Evolutionary conservation across 768 basidiomycete species (phyloP).

Genomic region (Leccinum disarticulatum): DNA sequence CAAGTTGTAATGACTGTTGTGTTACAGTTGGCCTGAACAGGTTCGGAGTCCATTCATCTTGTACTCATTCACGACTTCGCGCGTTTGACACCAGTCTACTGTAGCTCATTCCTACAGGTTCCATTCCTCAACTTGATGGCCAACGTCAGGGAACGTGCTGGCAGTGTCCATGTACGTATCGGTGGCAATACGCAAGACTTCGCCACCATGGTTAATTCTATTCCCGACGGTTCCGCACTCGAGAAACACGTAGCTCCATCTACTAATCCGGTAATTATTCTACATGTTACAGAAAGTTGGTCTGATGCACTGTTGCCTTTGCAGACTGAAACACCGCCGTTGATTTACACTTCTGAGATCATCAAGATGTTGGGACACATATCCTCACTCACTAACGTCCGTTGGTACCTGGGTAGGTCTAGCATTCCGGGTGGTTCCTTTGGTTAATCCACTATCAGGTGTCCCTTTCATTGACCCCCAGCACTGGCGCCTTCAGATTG

Average conservation of each 20-base stretch:
- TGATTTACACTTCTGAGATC: conserved; percentile 62
- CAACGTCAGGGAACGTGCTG: conserved; percentile 63
- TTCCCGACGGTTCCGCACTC: conserved; percentile 48
- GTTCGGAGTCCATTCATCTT: conserved; percentile 1
- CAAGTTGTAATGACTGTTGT: background rate
- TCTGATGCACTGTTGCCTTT: background rate
- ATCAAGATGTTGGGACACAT: conserved; percentile 66
- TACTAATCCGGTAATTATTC: conserved; percentile 39
- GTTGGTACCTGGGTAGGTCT: conserved; percentile 61
- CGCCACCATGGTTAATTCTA: conserved; percentile 47
- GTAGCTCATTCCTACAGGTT: conserved; percentile 51
- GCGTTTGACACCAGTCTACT: background rate
- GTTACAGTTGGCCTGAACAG: conserved; percentile 20
- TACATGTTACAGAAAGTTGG: background rate
- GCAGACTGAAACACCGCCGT: conserved; percentile 31
- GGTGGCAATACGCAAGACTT: conserved; percentile 83
- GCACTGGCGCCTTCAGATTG: conserved; percentile 53
- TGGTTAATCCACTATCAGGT: conserved; percentile 28
- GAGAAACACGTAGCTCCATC: conserved; percentile 43
- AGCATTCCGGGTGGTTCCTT: background rate
- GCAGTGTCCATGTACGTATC: conserved; percentile 61
- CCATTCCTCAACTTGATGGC: conserved; percentile 80
- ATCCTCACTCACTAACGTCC: conserved; percentile 52
- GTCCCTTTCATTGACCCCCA: conserved; percentile 66
- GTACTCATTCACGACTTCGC: background rate